These are phyloP conservation scores for Theileria orientalis DNA, from an alignment of 169 alveolate genomes.

Conservation along the genomic window DNA sequence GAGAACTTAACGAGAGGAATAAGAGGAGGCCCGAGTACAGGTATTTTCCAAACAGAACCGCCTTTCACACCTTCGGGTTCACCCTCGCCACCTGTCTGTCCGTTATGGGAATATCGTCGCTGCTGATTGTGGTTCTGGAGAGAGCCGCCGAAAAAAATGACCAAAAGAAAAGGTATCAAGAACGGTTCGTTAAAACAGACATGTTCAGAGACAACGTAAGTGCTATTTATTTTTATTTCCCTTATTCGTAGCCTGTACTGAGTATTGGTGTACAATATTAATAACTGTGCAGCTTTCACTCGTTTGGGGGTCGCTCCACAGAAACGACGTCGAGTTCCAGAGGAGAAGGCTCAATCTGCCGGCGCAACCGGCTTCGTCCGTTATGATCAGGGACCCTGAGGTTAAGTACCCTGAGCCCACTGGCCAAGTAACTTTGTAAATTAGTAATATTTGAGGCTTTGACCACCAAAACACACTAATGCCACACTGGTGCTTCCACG, in stretches of 20 bases:
- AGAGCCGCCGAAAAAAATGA: constrained; percentile 16
- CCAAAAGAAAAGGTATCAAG: not conserved
- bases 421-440: constrained; percentile 6
- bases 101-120: constrained; percentile 51
- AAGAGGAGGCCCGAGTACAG: constrained; percentile 34
- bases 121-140: constrained; percentile 6
- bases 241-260: too few species aligned
- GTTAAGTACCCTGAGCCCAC: constrained; percentile 16
- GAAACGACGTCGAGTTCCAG: not conserved
- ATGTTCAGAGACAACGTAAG: constrained; percentile 26
- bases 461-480: not conserved
- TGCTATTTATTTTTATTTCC: not conserved
- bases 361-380: constrained; percentile 4
- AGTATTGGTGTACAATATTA: too few species aligned
- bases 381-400: constrained; percentile 29
- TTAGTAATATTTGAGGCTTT: not conserved
- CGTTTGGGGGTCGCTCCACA: not conserved
- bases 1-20: constrained; percentile 15
- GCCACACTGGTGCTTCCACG: not conserved
- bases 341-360: not conserved
- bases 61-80: constrained; percentile 51
- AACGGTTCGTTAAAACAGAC: constrained; percentile 12
- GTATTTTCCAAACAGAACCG: constrained; percentile 60
- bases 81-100: constrained; percentile 44
- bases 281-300: too few species aligned